Evolutionary conservation across 768 basidiomycete species (phyloP), one percentile per base, ranked within the genome.

Genomic region (Auricularia cornea): DNA sequence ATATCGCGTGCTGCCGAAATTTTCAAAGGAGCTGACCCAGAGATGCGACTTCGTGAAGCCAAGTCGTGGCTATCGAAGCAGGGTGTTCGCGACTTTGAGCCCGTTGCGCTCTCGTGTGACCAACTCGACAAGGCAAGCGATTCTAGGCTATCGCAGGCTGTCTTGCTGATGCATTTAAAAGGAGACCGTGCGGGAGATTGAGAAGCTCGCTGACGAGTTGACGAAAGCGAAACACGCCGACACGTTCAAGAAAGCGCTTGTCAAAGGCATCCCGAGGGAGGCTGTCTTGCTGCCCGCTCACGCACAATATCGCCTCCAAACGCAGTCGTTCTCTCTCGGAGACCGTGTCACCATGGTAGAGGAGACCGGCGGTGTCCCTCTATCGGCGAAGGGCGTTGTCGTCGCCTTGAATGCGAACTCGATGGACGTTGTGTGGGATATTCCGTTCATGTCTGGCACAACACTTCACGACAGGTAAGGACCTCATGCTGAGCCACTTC

Each of bases 361-460:
- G 68, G 97, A 98, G 71, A 88, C 94, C 0, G 95, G 95, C 31
- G 86, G 89, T 35, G 95, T 98, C 0, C 94, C 95, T 1, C 79
- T 98, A 16, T 86, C 87, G 1, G 88, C 87, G 60, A 98, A 96
- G 75, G 97, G 97, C 26, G 92, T 96, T 18, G 94, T 98, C 29
- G 84, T 98, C 60, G 92, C 95, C 16, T 75, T 99, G 69, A 92
- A 88, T 68, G 76, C 87, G 2, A 90, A 88, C 70, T 85, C 89
- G 3, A 89, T 98, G 83, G 97, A 98, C 72, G 89, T 98, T 28
- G 83, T 96, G 0, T 98, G 97, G 92, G 97, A 99, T 72, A 87
- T 89, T 28, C 83, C 93, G 1, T 98, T 99, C 76, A 92, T 99
- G 85, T 87, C 93, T 26, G 97, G 97, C 6, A 81, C 83, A 2